phyloP scores from a whole-genome alignment of 495 filamentous ascomycete genomes.

The Melanomma pulvis-pyrius region DNA sequence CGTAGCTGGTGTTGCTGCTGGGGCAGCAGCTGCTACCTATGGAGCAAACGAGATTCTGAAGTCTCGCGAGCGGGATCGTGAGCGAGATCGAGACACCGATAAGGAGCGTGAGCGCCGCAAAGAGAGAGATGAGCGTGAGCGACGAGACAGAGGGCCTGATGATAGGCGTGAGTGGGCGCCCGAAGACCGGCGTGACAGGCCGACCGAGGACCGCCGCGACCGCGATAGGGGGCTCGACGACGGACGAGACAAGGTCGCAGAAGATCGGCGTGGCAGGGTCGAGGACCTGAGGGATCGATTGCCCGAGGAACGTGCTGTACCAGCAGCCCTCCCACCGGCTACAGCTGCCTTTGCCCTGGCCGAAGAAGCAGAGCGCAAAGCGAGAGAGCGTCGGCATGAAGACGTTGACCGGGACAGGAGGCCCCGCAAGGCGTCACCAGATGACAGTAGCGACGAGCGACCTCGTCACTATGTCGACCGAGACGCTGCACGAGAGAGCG shows the following conservation, averaged over 20 bases:
- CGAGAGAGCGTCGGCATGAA: conserved; percentile 27
- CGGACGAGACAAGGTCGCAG: neutral
- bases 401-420: conserved; percentile 29
- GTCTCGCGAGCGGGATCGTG: conserved; percentile 31
- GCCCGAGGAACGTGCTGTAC: conserved; percentile 18
- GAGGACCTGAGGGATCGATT: conserved; percentile 11
- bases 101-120: conserved; percentile 28
- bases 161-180: conserved; percentile 9
- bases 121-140: conserved; percentile 22
- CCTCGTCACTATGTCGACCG: conserved; percentile 36
- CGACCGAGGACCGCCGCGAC: conserved; percentile 6
- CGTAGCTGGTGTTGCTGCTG: conserved; percentile 18
- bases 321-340: conserved; percentile 8
- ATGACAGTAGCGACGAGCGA: conserved; percentile 31
- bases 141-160: conserved; percentile 7
- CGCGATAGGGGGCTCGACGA: conserved; percentile 13
- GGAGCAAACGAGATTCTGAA: conserved; percentile 26
- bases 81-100: conserved; percentile 28
- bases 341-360: conserved; percentile 19
- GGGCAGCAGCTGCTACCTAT: conserved; percentile 19
- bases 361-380: conserved; percentile 20
- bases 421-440: conserved; percentile 23
- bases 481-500: conserved; percentile 35
- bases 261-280: conserved; percentile 7
- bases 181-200: conserved; percentile 16